A percentile compares a stretch with the other conserved stretches of the same genome.
Conservation (phyloP, 2,329 filamentous ascomycete genomes). For the Emericellopsis atlantica region DNA sequence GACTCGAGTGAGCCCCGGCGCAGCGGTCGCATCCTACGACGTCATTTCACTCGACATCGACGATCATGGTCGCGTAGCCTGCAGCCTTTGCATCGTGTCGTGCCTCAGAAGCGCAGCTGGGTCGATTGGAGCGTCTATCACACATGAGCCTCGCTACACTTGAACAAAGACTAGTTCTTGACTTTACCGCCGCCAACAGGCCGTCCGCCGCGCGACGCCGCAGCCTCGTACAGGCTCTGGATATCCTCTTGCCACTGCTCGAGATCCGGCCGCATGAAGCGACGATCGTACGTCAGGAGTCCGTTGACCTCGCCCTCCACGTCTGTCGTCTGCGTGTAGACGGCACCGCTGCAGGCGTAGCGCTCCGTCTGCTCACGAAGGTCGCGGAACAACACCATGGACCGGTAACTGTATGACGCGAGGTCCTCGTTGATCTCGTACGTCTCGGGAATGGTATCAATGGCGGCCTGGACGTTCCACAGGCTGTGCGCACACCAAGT, state of each 20-base stretch:
- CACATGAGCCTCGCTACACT: too few species aligned
- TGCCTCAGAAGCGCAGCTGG: too few species aligned
- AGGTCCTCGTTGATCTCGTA: conserved; percentile 52
- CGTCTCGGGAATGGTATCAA: conserved; percentile 49
- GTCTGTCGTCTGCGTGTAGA: conserved; percentile 65
- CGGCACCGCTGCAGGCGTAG: conserved; percentile 52
- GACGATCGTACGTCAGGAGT: conserved; percentile 55
- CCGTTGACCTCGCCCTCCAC: conserved; percentile 67
- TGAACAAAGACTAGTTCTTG: too few species aligned
- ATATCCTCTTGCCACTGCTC: conserved; percentile 50
- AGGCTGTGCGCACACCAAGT: conserved; percentile 24
- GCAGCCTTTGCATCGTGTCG: too few species aligned
- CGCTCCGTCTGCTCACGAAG: conserved; percentile 46
- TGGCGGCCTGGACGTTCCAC: conserved; percentile 49
- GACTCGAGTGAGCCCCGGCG: too few species aligned
- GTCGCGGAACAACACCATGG: conserved; percentile 45
- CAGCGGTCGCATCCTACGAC: too few species aligned
- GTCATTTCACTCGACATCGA: too few species aligned
- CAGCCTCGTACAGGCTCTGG: conserved; percentile 44
- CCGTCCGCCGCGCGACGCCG: conserved; percentile 13
- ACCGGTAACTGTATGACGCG: conserved; percentile 54
- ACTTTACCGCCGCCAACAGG: neutral
- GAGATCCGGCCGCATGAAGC: conserved; percentile 41
- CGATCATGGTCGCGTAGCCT: too few species aligned
- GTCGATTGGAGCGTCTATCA: too few species aligned